These are phyloP conservation scores for Rutstroemia sp. DNA, from an alignment of 2,329 filamentous ascomycete genomes.

Conservation along the genomic window DNA sequence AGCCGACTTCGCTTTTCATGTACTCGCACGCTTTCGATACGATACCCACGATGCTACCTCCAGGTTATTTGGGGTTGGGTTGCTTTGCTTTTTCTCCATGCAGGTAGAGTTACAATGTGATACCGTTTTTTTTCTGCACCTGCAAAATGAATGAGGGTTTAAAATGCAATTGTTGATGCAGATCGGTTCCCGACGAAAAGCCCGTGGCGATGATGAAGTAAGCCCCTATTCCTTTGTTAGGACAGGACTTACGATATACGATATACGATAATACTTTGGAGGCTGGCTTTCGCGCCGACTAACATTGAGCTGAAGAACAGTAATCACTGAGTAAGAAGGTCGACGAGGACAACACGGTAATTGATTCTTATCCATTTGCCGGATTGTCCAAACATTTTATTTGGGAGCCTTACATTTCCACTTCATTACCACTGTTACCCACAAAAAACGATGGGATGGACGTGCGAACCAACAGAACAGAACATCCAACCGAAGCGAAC, in stretches of 20 bases:
- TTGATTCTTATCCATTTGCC: not conserved
- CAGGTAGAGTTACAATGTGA: constrained; percentile 2
- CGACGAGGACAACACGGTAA: not conserved
- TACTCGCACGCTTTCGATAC: not conserved
- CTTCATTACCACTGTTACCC: not conserved
- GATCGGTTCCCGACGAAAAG: not conserved
- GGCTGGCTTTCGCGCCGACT: no score
- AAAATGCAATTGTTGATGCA: not conserved
- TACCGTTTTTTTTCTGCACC: not conserved
- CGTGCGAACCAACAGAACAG: no score
- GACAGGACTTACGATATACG: not conserved
- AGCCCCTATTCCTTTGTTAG: not conserved
- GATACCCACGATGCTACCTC: not conserved
- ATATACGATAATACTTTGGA: not conserved
- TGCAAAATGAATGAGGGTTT: not conserved
- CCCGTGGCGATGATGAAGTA: not conserved
- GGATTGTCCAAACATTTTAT: not conserved
- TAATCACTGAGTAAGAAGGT: not conserved
- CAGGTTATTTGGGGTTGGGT: not conserved
- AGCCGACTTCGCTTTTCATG: not conserved
- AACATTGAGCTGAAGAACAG: not conserved
- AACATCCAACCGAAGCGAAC: no score
- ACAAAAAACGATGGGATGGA: no score
- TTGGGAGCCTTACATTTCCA: not conserved
- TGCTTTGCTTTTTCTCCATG: not conserved